Evolutionary conservation across 148 eudicot species (phyloP), one percentile per base, ranked within the genome.

Genomic region (Rhododendron griersonianum): DNA sequence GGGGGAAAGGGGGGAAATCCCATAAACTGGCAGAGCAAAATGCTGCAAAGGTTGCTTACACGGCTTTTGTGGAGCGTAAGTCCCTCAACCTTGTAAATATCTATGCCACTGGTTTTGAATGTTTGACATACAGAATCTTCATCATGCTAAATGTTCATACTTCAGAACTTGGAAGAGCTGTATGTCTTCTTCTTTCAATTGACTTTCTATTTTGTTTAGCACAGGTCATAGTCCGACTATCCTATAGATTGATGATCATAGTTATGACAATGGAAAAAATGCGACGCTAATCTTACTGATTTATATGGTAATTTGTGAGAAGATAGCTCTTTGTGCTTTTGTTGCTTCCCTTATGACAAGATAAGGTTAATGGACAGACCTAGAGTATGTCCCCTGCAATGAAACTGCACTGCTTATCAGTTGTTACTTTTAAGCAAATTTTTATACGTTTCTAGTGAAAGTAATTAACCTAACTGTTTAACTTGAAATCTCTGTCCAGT

Each of bases 21-120:
- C 86, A 84, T 84, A 87, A 88, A 86, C 84, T 87, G 23, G 90
- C 92, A 35, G 92, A 90, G 82, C 86, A 77, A 33, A 90, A 85
- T 89, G 90, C 92, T 61, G 90, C 92, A 50, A 89, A 83, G 80
- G 89, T 83, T 87, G 92, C 92, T 48, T 88, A 87, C 77, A 65
- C 83, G 9, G 71, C 14, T 51, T 57, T 90, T 37, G 28, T 63
- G 80, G 78, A 88, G 44, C 82, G 92, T 88, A 90, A 90, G 90
- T 67, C n/a, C 3, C 11, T 5, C 80, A 23, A 23, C 63, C 28
- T 37, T 85, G 30, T 33, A 13, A 11, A 25, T 80, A 15, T 74
- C 11, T 59, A 23, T 25, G 30, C 51, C 28, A 47, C 39, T 14
- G 19, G 30, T 35, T 61, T 65, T 76, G 63, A 35, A 85, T n/a